Conservation (phyloP, 495 filamentous ascomycete genomes). For the Penicillium coffeae region DNA sequence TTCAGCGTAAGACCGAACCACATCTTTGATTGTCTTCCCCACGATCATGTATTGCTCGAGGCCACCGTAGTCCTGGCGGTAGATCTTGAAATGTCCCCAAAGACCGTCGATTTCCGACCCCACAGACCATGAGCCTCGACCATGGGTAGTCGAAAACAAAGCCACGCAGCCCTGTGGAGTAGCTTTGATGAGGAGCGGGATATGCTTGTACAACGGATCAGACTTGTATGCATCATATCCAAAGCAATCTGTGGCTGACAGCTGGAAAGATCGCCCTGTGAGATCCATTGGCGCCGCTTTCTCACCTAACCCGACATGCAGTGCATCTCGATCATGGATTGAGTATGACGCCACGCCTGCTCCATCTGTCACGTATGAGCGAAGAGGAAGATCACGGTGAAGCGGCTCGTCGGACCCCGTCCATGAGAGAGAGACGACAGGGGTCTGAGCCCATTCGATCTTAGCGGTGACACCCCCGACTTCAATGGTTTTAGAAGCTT, state of each 20-base stretch:
- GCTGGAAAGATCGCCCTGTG: slow-evolving; percentile 58
- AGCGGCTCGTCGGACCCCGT: slow-evolving; percentile 46
- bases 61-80: slow-evolving; percentile 65
- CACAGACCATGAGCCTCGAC: slow-evolving; percentile 58
- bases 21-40: slow-evolving; percentile 58
- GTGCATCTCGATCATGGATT: slow-evolving; percentile 49
- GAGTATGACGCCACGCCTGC: slow-evolving; percentile 59
- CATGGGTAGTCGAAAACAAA: slow-evolving; percentile 63
- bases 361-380: slow-evolving; percentile 59
- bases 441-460: slow-evolving; percentile 53
- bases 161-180: slow-evolving; percentile 57
- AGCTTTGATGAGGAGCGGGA: slow-evolving; percentile 63
- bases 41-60: slow-evolving; percentile 67
- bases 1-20: slow-evolving; percentile 61
- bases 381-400: slow-evolving; percentile 54
- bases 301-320: slow-evolving; percentile 67
- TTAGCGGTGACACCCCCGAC: slow-evolving; percentile 46
- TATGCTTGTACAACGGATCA: slow-evolving; percentile 71
- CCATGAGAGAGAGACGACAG: slow-evolving; percentile 54
- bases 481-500: slow-evolving; percentile 39
- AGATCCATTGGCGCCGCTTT: slow-evolving; percentile 69
- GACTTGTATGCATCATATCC: slow-evolving; percentile 67
- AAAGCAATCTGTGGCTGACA: slow-evolving; percentile 65
- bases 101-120: slow-evolving; percentile 69
- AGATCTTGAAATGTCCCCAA: slow-evolving; percentile 68